A percentile compares a stretch with the other conserved stretches of the same genome.
phyloP scores from a whole-genome alignment of 2,329 filamentous ascomycete genomes.

The Aspergillus sp. region DNA sequence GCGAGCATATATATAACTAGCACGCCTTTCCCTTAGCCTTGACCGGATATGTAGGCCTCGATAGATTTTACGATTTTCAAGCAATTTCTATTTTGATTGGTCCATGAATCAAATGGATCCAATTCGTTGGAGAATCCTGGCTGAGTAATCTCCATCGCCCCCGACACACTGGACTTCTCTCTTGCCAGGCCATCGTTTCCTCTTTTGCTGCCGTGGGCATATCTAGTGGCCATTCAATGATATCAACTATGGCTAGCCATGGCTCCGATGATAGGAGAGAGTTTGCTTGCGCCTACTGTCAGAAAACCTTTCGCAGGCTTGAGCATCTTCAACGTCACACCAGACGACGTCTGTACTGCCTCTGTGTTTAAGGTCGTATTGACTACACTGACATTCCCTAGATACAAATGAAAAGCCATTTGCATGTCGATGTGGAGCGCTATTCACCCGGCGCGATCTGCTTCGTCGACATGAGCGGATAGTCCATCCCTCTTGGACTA shows the following conservation, averaged over 20 bases:
- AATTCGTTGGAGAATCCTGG: no score
- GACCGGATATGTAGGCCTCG: no score
- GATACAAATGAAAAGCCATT: slow-evolving; percentile 6
- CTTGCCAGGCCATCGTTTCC: no score
- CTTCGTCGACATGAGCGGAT: not conserved
- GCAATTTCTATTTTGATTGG: no score
- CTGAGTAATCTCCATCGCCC: no score
- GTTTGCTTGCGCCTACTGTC: not conserved
- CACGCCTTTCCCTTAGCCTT: no score
- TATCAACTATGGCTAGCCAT: not conserved
- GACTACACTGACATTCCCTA: not conserved
- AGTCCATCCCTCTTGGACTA: not conserved
- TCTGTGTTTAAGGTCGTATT: no score
- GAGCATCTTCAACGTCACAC: slow-evolving; percentile 4
- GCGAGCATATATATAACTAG: no score
- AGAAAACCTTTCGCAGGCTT: not conserved
- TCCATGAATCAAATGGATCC: no score
- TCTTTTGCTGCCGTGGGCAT: no score
- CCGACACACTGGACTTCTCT: no score
- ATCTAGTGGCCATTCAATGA: not conserved
- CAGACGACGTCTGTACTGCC: not conserved
- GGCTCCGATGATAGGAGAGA: not conserved
- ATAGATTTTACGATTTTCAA: no score
- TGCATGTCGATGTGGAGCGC: not conserved
- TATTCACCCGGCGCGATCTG: not conserved